Evolutionary conservation across 176 grass and related monocot species (phyloP).

Genomic region (Carex myosuroides): DNA sequence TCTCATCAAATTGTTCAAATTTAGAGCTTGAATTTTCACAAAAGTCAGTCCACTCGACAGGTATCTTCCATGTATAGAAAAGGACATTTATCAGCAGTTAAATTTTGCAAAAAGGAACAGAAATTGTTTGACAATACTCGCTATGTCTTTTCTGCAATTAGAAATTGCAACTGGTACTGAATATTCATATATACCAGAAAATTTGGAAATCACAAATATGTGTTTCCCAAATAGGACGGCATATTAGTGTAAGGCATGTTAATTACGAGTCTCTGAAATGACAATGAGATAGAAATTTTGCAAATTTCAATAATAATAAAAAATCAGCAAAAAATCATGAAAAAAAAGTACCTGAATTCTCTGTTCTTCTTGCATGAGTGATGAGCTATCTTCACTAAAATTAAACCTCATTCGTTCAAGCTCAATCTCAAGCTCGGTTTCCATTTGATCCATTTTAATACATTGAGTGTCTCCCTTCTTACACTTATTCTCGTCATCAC

Average conservation of each 20-base stretch:
- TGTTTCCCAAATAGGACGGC: neutral
- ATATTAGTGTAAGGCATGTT: neutral
- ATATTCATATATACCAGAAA: neutral
- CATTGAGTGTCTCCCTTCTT: neutral
- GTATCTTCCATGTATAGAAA: neutral
- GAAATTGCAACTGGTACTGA: neutral
- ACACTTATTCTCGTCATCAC: neutral
- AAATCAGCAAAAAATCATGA: neutral
- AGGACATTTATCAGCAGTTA: neutral
- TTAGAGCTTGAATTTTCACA: slow-evolving; percentile 13
- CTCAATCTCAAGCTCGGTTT: slow-evolving; percentile 14
- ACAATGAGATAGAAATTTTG: neutral
- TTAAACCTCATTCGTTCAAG: slow-evolving; percentile 2
- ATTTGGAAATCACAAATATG: neutral
- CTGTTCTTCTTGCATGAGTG: slow-evolving; percentile 1
- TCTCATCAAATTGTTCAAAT: slow-evolving; percentile 7
- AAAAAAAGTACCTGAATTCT: neutral
- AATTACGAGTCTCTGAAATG: neutral
- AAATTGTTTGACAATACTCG: neutral
- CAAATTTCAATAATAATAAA: neutral
- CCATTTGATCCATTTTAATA: slow-evolving; percentile 7
- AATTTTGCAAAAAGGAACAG: neutral
- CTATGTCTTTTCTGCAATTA: neutral
- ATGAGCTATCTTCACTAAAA: slow-evolving; percentile 4
- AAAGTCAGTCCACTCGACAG: neutral